These are phyloP conservation scores for Monilinia aucupariae DNA, from an alignment of 2,329 filamentous ascomycete species.

Conservation along the genomic window DNA sequence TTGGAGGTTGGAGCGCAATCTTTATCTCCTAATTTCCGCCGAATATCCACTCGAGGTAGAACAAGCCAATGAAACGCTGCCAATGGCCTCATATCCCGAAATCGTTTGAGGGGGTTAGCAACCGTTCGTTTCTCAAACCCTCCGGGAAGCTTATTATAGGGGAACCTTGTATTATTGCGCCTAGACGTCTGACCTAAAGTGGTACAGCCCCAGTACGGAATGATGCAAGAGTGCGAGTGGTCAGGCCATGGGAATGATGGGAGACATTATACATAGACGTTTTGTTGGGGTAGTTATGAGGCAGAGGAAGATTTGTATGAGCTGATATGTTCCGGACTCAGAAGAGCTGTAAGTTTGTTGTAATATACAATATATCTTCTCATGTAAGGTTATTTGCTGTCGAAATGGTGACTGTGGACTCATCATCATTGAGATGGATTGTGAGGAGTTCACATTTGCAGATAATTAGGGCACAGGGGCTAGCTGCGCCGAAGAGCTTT, in stretches of 20 bases:
- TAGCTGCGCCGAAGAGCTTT: neutral
- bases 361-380: neutral
- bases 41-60: neutral
- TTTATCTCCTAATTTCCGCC: neutral
- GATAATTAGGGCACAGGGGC: neutral
- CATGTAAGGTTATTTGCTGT: neutral
- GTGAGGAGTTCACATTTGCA: neutral
- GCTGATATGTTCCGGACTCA: neutral
- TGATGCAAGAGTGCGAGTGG: slow-evolving; percentile 2
- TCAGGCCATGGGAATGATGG: too few relatives aligned
- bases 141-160: neutral
- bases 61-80: neutral
- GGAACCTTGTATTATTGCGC: neutral
- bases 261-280: too few relatives aligned
- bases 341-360: neutral
- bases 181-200: slow-evolving; percentile 1
- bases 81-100: neutral
- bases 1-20: neutral
- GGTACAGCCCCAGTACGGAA: neutral
- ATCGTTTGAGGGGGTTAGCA: too few relatives aligned
- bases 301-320: neutral
- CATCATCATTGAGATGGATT: neutral
- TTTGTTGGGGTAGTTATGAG: neutral
- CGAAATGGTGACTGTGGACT: neutral
- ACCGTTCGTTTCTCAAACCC: neutral